Percentiles rank a stretch among this genome's conserved stretches.
These are phyloP conservation scores for Pseudogymnoascus sp. DNA, from an alignment of 2,329 filamentous ascomycete genomes.

Conservation along the genomic window DNA sequence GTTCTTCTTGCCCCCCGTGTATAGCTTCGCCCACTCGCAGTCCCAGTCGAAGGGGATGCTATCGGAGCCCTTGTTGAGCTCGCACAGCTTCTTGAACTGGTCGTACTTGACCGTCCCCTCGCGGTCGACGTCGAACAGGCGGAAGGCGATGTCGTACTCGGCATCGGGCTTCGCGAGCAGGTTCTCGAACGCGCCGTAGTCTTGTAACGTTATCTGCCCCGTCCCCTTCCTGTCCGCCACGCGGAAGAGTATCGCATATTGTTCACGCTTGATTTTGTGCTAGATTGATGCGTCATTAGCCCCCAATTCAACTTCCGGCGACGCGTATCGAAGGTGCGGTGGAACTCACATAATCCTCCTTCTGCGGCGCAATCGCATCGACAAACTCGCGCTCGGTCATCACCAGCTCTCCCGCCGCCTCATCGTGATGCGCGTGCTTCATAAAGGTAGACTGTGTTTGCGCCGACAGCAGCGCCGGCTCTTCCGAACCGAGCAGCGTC, in stretches of 20 bases:
- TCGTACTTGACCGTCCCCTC: conserved; percentile 84
- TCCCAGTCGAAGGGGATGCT: conserved; percentile 95
- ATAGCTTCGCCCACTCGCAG: conserved; percentile 90
- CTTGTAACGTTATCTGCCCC: conserved; percentile 67
- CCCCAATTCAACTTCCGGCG: not conserved
- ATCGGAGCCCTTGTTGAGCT: conserved; percentile 75
- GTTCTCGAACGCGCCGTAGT: conserved; percentile 93
- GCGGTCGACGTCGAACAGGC: conserved; percentile 82
- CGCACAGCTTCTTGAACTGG: conserved; percentile 75
- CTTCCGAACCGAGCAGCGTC: conserved; percentile 57
- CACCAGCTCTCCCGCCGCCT: conserved; percentile 64
- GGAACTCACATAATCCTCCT: conserved; percentile 80
- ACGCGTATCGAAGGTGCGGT: conserved; percentile 9
- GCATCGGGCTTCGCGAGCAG: conserved; percentile 88
- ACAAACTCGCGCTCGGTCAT: conserved; percentile 85
- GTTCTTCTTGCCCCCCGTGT: conserved; percentile 80
- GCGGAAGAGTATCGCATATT: conserved; percentile 87
- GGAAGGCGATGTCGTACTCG: conserved; percentile 98
- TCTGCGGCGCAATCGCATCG: conserved; percentile 73
- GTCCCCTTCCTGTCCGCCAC: conserved; percentile 73
- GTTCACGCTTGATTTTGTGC: conserved; percentile 97
- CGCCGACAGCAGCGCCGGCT: conserved; percentile 55
- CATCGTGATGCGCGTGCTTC: conserved; percentile 66
- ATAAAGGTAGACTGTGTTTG: conserved; percentile 70
- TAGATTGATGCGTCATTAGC: conserved; percentile 30